phyloP scores from a whole-genome alignment of 306 rosid genomes.

The Cucumis melo region DNA sequence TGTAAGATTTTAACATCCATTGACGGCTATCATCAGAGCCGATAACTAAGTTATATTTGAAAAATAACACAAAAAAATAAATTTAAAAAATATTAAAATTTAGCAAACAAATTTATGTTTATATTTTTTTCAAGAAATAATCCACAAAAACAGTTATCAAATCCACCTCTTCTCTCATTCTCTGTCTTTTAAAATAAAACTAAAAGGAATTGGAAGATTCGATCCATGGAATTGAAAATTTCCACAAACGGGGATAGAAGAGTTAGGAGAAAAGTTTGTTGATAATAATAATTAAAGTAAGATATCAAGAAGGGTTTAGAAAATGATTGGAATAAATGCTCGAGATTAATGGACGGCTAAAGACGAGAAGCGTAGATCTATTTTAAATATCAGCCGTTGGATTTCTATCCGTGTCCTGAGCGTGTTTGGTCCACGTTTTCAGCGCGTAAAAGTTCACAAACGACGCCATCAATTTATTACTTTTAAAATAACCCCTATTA shows the following conservation, averaged over 20 bases:
- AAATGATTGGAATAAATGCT: neutral
- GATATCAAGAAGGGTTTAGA: neutral
- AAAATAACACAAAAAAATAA: too few species aligned
- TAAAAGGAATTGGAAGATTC: neutral
- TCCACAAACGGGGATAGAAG: neutral
- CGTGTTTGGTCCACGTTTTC: constrained; percentile 4
- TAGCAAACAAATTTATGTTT: too few species aligned
- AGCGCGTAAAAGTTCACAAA: neutral
- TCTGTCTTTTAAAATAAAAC: too few species aligned
- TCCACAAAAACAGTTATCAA: too few species aligned
- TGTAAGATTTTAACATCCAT: too few species aligned
- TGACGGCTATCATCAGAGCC: too few species aligned
- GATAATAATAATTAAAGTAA: neutral
- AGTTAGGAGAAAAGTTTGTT: neutral
- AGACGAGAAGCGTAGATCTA: neutral
- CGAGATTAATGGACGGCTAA: neutral
- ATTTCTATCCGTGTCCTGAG: neutral
- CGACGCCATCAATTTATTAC: neutral
- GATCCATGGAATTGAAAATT: neutral
- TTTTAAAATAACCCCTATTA: neutral
- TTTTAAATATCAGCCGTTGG: neutral
- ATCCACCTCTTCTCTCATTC: too few species aligned
- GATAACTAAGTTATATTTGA: too few species aligned
- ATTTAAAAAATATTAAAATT: too few species aligned
- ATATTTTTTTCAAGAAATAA: too few species aligned